Evolutionary conservation across 2,329 filamentous ascomycete genomes (phyloP), one percentile per base, ranked within the genome.

Genomic region (Ceratocystis lukuohia): DNA sequence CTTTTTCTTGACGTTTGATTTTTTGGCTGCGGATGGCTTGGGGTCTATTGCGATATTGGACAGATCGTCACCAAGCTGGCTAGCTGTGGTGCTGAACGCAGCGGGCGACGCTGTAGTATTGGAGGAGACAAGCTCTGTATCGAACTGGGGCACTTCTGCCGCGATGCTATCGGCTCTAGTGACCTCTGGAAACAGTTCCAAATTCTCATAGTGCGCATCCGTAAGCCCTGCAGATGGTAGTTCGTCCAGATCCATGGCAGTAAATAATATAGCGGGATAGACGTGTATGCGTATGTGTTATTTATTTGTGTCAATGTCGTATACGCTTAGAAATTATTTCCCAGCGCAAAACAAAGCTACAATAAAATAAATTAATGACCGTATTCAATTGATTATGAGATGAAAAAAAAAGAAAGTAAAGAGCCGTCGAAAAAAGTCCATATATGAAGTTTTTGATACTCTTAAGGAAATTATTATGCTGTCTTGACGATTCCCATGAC

Each of bases 1-100:
- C 65, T 77, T 78, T 69, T 78, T 78, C 71, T 75, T 78, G 5
- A 69, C 65, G 12, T 70, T 69, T 46, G 67, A 66, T 20, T 68
- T 66, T 62, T 72, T 71, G 68, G 74, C 73, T 41, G 72, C 71
- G 30, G 72, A 73, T 69, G 71, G 72, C 67, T 71, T 71, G 28
- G 71, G 63, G 30, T 71, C 61, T 46, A 71, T 61, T 28, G 68
- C 25, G 28, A 66, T 45, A 20, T 46, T 50, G 15, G 62, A 28
- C 25, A 63, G 33, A 28, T 68, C 65, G 10, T 66, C 63, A 44
- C 62, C 59, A 10, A 59, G 41, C 37, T 61, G 45, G 28, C 64
- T 65, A 2, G 64, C 56, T 5, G 64, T 57, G n/a, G 64, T 45
- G 57, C 64, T 64, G 53, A 64, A 50, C 10, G 59, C 33, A 62